phyloP scores from a whole-genome alignment of 176 grass and related monocot species.

The Triticum turgidum region DNA sequence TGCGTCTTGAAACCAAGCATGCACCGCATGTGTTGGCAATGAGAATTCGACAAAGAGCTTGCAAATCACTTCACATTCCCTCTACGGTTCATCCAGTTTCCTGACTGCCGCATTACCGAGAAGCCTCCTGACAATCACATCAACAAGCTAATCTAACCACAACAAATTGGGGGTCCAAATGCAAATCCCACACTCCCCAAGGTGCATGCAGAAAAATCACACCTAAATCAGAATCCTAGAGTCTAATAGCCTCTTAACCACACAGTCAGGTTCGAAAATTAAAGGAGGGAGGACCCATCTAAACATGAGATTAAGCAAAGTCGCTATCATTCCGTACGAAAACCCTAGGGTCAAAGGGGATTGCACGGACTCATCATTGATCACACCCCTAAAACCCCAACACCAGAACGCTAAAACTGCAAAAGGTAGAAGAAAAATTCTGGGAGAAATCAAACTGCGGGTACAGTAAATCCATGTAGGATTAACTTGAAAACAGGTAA shows the following conservation, averaged over 20 bases:
- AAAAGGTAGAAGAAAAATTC: background rate
- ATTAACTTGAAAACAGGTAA: background rate
- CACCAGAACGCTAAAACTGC: background rate
- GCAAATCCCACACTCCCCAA: constrained; percentile 27
- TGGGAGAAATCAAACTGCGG: background rate
- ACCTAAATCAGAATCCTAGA: background rate
- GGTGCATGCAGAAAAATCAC: constrained; percentile 58
- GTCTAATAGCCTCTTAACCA: background rate
- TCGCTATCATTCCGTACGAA: background rate
- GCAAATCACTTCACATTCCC: background rate
- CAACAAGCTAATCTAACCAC: background rate
- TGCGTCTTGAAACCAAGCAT: background rate
- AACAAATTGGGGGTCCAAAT: constrained; percentile 27
- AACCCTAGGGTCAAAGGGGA: background rate
- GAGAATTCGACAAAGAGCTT: background rate
- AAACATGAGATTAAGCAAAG: background rate
- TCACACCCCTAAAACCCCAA: constrained; percentile 1
- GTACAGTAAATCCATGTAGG: background rate
- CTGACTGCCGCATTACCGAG: background rate
- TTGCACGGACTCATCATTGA: constrained; percentile 9
- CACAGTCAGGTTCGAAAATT: background rate
- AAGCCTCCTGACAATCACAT: background rate
- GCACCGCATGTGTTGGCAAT: background rate
- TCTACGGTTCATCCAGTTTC: background rate
- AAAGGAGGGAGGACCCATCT: constrained; percentile 7